Evolutionary conservation across 2,329 filamentous ascomycete species (phyloP).

Genomic region (Trichoderma koningii): DNA sequence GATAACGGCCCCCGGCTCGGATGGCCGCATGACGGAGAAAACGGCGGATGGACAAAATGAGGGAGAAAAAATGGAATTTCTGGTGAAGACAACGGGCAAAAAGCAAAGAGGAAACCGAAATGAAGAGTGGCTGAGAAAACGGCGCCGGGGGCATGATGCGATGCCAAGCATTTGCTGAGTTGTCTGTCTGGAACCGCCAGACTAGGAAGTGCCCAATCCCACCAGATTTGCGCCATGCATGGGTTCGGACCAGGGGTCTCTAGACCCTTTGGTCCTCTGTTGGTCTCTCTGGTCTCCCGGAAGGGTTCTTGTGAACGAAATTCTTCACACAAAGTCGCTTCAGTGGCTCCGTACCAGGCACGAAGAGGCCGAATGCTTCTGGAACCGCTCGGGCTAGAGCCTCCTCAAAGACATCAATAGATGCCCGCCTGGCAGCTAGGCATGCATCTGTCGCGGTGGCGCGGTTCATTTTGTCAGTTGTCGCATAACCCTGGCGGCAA

Average conservation of each 20-base stretch:
- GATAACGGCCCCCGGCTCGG: slow-evolving; percentile 14
- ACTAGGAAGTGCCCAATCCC: not conserved
- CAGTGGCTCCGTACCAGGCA: no score
- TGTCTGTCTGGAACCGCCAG: not conserved
- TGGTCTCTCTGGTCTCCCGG: no score
- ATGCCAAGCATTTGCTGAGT: slow-evolving; percentile 14
- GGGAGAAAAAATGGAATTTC: not conserved
- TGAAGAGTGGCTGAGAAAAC: slow-evolving; percentile 1
- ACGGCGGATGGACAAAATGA: not conserved
- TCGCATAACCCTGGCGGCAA: slow-evolving; percentile 11
- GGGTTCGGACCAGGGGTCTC: slow-evolving; percentile 12
- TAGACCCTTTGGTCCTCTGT: not conserved
- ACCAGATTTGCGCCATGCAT: not conserved
- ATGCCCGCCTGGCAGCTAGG: slow-evolving; percentile 10
- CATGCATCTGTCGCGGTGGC: slow-evolving; percentile 7
- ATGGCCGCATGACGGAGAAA: slow-evolving; percentile 8
- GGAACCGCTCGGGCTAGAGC: not conserved
- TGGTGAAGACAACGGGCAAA: not conserved
- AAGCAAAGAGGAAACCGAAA: not conserved
- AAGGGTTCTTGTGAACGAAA: no score
- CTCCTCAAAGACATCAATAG: slow-evolving; percentile 5
- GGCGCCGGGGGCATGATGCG: not conserved
- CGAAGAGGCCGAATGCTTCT: not conserved
- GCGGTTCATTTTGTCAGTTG: slow-evolving; percentile 11
- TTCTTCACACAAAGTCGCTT: no score